Conservation (phyloP, 352 stramenopile genomes). For the Phytophthora gonapodyides region DNA sequence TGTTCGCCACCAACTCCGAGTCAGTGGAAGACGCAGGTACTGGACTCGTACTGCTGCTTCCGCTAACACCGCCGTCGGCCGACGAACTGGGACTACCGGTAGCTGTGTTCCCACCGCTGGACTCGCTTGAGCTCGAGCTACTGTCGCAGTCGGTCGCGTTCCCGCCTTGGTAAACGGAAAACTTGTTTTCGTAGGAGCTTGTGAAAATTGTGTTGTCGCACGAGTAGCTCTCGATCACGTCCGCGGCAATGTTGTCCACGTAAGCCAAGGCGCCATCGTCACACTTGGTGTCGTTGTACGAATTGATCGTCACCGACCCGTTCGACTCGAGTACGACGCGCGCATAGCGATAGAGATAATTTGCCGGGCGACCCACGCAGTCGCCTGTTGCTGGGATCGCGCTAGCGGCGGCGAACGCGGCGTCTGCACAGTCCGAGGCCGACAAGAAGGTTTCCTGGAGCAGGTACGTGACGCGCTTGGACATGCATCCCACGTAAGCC, state of each 20-base stretch:
- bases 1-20: too few relatives aligned
- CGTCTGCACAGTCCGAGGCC: neutral
- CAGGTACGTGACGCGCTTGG: conserved; percentile 2
- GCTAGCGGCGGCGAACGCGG: conserved; percentile 87
- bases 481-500: conserved; percentile 12
- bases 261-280: neutral
- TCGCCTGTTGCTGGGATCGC: conserved; percentile 88
- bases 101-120: too few relatives aligned
- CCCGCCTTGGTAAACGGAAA: too few relatives aligned
- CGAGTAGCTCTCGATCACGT: conserved; percentile 97
- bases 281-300: conserved; percentile 75
- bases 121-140: too few relatives aligned
- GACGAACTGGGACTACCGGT: too few relatives aligned
- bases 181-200: too few relatives aligned
- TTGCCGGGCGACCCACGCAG: conserved; percentile 65
- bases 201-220: too few relatives aligned
- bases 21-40: too few relatives aligned
- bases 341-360: conserved; percentile 14
- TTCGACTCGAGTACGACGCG: conserved; percentile 81
- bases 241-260: conserved; percentile 71
- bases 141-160: too few relatives aligned
- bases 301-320: conserved; percentile 95
- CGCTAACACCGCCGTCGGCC: too few relatives aligned
- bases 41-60: too few relatives aligned
- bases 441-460: conserved; percentile 4